Percentiles rank a stretch among this genome's conserved stretches.
Conservation (phyloP, 768 basidiomycete genomes). For the Macrolepiota dolichaula region DNA sequence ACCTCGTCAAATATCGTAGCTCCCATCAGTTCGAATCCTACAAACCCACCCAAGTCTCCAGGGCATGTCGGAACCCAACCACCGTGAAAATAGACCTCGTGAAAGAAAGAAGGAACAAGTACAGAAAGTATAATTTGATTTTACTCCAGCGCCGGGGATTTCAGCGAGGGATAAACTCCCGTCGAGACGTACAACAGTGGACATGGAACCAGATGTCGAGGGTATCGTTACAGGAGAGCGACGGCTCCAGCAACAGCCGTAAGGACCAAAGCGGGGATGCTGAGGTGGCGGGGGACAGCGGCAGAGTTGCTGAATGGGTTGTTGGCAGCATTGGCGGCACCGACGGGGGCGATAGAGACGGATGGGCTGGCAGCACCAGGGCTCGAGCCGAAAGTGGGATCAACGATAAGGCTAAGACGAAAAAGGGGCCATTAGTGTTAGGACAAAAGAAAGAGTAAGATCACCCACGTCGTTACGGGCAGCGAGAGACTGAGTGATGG, state of each 20-base stretch:
- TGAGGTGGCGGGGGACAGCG: conserved; percentile 35
- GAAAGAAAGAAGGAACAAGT: not conserved
- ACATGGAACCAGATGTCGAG: not conserved
- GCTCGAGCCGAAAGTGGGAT: conserved; percentile 10
- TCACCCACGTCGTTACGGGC: conserved; percentile 8
- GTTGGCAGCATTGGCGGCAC: conserved; percentile 43
- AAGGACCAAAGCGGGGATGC: conserved; percentile 37
- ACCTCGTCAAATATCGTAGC: conserved; percentile 8
- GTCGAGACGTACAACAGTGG: not conserved
- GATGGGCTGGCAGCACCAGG: conserved; percentile 7
- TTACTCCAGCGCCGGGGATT: not conserved
- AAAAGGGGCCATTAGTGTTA: conserved; percentile 13
- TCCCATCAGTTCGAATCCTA: not conserved
- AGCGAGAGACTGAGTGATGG: too few relatives aligned
- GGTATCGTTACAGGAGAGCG: conserved; percentile 35
- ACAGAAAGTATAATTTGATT: conserved; percentile 1
- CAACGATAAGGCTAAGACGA: conserved; percentile 18
- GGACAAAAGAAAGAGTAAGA: conserved; percentile 2
- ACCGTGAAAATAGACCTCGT: not conserved
- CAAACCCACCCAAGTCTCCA: conserved; percentile 5
- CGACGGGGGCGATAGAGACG: conserved; percentile 28
- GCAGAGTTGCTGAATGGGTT: conserved; percentile 30
- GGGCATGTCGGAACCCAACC: conserved; percentile 1
- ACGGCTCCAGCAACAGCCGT: conserved; percentile 37
- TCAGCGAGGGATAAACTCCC: not conserved